Evolutionary conservation across 352 stramenopile species (phyloP).

Genomic region (Phytophthora cryptogea): DNA sequence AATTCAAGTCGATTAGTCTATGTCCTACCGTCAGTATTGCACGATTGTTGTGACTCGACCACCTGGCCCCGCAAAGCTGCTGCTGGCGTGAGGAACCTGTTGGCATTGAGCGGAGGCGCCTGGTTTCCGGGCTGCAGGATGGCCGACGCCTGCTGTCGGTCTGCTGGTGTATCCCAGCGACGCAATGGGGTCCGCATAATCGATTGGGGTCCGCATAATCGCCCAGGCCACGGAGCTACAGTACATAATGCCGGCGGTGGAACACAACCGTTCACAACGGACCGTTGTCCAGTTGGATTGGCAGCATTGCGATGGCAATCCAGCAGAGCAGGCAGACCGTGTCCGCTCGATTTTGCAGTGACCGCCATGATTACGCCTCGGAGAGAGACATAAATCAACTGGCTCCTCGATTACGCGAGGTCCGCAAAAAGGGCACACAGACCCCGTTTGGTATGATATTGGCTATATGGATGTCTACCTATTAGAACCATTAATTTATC

Average conservation of each 20-base stretch:
- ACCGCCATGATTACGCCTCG: neutral
- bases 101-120: slow-evolving; percentile 4
- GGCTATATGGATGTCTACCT: neutral
- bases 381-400: neutral
- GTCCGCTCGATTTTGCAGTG: neutral
- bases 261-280: neutral
- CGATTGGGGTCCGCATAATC: slow-evolving; percentile 1
- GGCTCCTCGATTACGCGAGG: slow-evolving; percentile 1
- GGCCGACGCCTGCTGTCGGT: neutral
- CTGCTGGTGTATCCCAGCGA: slow-evolving; percentile 6
- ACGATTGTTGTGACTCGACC: neutral
- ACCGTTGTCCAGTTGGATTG: slow-evolving; percentile 1
- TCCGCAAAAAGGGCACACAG: neutral
- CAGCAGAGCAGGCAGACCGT: neutral
- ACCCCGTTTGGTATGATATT: neutral
- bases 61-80: slow-evolving; percentile 5
- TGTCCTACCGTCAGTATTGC: slow-evolving; percentile 17
- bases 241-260: too few species aligned
- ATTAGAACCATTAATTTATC: too few species aligned
- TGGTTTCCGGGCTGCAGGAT: slow-evolving; percentile 13
- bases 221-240: neutral
- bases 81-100: slow-evolving; percentile 6
- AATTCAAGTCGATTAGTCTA: slow-evolving; percentile 38
- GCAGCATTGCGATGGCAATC: slow-evolving; percentile 4
- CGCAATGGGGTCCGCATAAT: slow-evolving; percentile 2